Percentiles rank a stretch among this genome's conserved stretches.
Conservation (phyloP, 75 land plant species). For the Selaginella moellendorffii region DNA sequence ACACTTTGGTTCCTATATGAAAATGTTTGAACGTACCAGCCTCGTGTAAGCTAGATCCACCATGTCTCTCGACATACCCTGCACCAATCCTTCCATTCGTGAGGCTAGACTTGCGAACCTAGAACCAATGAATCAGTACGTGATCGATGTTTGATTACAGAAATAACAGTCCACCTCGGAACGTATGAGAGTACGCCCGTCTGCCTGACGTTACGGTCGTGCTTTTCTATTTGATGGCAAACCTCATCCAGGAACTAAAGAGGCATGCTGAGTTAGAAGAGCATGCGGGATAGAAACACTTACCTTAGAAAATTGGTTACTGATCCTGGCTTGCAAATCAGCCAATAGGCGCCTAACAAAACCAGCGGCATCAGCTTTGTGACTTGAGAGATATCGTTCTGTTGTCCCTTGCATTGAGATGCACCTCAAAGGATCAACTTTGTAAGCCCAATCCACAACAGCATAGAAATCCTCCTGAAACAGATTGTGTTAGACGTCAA, state of each 20-base stretch:
- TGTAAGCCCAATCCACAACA: slow-evolving; percentile 95
- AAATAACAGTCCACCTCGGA: slow-evolving; percentile 40
- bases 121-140: background rate
- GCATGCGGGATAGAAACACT: slow-evolving; percentile 8
- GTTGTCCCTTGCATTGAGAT: slow-evolving; percentile 97
- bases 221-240: slow-evolving; percentile 77
- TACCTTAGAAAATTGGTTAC: slow-evolving; percentile 56
- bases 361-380: slow-evolving; percentile 95
- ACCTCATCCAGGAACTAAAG: slow-evolving; percentile 95
- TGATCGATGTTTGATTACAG: background rate
- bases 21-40: slow-evolving; percentile 31
- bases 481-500: background rate
- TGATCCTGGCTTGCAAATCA: slow-evolving; percentile 78
- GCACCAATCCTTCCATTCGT: slow-evolving; percentile 91
- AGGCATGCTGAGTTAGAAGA: background rate
- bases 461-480: slow-evolving; percentile 86
- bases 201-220: slow-evolving; percentile 75
- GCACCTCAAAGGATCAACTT: slow-evolving; percentile 88
- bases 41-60: slow-evolving; percentile 94
- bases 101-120: slow-evolving; percentile 90
- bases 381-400: slow-evolving; percentile 86
- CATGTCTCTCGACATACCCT: slow-evolving; percentile 89
- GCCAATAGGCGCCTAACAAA: slow-evolving; percentile 83
- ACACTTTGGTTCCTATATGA: background rate
- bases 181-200: slow-evolving; percentile 82